Base-by-base conservation (phyloP, 176 grass and related monocot species). In the Alopecurus myosuroides region DNA sequence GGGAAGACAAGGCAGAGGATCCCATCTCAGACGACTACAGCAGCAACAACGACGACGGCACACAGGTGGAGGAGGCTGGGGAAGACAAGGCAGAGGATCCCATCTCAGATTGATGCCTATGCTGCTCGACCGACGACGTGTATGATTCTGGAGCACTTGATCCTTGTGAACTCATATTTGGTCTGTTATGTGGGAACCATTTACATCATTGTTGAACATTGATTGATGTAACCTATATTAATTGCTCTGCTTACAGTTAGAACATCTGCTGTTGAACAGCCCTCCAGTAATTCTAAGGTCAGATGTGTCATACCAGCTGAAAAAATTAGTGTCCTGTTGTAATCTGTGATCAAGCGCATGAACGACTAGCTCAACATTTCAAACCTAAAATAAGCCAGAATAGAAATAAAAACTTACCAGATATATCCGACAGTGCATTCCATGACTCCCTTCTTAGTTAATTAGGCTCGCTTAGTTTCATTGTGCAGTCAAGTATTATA, bases 181-280 rank as follows among this genome's bases (percentile, higher is more conserved):
- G n/a, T n/a, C n/a, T n/a, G n/a, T n/a, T n/a, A n/a, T n/a, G n/a
- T n/a, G n/a, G n/a, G n/a, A n/a, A n/a, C n/a, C n/a, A n/a, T n/a
- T n/a, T n/a, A n/a, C n/a, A n/a, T n/a, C n/a, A n/a, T n/a, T n/a
- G n/a, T n/a, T n/a, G n/a, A n/a, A n/a, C n/a, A n/a, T n/a, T n/a
- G n/a, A n/a, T n/a, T n/a, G n/a, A n/a, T n/a, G n/a, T n/a, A n/a
- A n/a, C n/a, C n/a, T n/a, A n/a, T n/a, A n/a, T n/a, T n/a, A n/a
- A n/a, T n/a, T n/a, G n/a, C n/a, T n/a, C n/a, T 66, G 72, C 79
- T 88, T 85, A 94, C 89, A 0, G 69, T 44, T 82, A 81, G 49
- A 92, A 93, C 83, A 64, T 13, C 83, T 30, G 37, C 64, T 94
- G 50, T 87, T 81, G 77, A 95, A 93, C 44, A 98, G 72, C 78